A percentile compares a stretch with the other conserved stretches of the same genome.
phyloP scores from a whole-genome alignment of 2,329 filamentous ascomycete species.

The Colletotrichum limetticola region DNA sequence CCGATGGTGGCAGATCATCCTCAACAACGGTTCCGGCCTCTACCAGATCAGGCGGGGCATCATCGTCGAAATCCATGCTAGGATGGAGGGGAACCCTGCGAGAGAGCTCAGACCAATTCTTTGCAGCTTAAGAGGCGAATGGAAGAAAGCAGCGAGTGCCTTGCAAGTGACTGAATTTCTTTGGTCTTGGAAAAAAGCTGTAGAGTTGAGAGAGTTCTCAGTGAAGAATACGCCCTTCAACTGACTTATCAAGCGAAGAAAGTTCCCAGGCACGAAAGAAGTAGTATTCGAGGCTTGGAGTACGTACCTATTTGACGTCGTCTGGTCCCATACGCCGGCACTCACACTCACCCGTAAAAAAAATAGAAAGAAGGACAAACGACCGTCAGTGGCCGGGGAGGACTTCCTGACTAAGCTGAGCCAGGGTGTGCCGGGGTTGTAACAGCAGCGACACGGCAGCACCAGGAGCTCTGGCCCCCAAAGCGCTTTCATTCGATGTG shows the following conservation, averaged over 20 bases:
- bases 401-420: constrained; percentile 25
- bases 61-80: constrained; percentile 73
- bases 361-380: background rate
- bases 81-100: constrained; percentile 31
- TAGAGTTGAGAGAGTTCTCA: background rate
- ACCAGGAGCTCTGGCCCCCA: constrained; percentile 27
- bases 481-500: constrained; percentile 2
- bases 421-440: background rate
- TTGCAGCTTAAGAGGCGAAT: background rate
- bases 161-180: background rate
- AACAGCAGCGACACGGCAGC: background rate
- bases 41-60: constrained; percentile 73
- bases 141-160: background rate
- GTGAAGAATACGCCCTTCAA: background rate
- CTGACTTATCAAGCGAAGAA: background rate
- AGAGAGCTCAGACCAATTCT: constrained; percentile 24
- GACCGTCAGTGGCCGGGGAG: background rate
- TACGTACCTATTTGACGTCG: constrained; percentile 31
- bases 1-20: constrained; percentile 51
- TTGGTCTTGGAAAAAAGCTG: too few relatives aligned
- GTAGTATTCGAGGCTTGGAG: background rate
- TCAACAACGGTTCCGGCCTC: constrained; percentile 51
- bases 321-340: constrained; percentile 2
- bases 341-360: constrained; percentile 2
- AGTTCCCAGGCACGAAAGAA: background rate